Conservation (phyloP, 1,284 basidiomycete species). For the Malassezia caprae region DNA sequence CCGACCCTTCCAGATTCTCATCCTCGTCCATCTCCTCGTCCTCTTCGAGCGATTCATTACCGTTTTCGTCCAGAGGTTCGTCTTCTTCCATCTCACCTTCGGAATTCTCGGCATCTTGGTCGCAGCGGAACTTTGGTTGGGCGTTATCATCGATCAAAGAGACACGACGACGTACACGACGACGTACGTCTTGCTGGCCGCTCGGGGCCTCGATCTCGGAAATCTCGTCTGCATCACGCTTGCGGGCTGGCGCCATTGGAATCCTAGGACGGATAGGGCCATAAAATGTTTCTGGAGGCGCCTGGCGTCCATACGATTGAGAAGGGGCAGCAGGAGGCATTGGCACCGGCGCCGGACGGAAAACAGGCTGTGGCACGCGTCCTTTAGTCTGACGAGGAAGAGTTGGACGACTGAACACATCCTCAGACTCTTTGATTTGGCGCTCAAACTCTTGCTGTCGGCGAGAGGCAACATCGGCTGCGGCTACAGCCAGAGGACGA, state of each 20-base stretch:
- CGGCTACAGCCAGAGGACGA: constrained; percentile 8
- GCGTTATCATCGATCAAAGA: background rate
- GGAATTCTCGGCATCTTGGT: background rate
- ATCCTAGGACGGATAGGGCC: background rate
- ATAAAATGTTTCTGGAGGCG: constrained; percentile 2
- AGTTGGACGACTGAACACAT: constrained; percentile 11
- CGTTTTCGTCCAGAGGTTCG: background rate
- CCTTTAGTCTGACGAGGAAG: background rate
- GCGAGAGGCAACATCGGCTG: constrained; percentile 7
- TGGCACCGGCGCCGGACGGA: background rate
- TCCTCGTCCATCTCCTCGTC: background rate
- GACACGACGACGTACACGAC: constrained; percentile 1
- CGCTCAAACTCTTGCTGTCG: constrained; percentile 6
- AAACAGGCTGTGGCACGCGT: background rate
- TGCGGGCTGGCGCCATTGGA: background rate
- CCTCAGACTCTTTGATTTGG: constrained; percentile 2
- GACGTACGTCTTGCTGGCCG: background rate
- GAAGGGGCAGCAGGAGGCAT: background rate
- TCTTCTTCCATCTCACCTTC: background rate
- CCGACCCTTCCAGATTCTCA: background rate
- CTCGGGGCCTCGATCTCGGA: background rate
- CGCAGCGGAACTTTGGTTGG: background rate
- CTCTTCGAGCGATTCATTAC: background rate
- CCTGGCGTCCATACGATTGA: background rate
- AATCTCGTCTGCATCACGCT: constrained; percentile 6